Evolutionary conservation across 257 asterid species (phyloP).

Genomic region (Solanum bulbocastanum): DNA sequence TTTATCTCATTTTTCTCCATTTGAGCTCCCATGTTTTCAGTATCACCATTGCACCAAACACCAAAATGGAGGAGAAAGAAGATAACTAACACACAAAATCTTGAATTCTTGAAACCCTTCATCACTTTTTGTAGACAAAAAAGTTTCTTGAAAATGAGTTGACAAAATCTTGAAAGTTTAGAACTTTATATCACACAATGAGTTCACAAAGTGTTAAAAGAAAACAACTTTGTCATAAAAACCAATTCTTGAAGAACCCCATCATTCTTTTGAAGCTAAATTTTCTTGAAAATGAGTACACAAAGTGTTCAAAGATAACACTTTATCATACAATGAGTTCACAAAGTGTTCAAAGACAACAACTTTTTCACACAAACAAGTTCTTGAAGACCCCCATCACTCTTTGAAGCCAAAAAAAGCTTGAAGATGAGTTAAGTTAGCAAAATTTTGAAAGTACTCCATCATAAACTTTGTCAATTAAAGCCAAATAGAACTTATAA

Average conservation of each 20-base stretch:
- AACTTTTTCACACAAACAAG: background rate
- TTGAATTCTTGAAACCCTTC: slow-evolving; percentile 18
- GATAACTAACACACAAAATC: slow-evolving; percentile 12
- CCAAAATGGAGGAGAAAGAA: slow-evolving; percentile 14
- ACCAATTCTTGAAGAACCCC: slow-evolving; percentile 13
- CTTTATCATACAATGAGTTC: background rate
- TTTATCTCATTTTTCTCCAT: slow-evolving; percentile 62
- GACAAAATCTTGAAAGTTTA: background rate
- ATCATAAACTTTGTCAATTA: background rate
- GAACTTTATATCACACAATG: background rate
- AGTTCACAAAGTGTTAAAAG: background rate
- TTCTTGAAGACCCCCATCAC: slow-evolving; percentile 26
- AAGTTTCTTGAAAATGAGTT: background rate
- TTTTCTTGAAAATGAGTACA: background rate
- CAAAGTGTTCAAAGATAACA: background rate
- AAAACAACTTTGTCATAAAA: background rate
- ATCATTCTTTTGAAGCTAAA: slow-evolving; percentile 4
- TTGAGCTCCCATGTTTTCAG: slow-evolving; percentile 39
- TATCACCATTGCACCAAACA: slow-evolving; percentile 48
- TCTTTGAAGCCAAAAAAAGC: background rate
- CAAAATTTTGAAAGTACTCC: background rate
- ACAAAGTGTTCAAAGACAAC: background rate
- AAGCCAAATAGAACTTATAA: background rate
- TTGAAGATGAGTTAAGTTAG: background rate
- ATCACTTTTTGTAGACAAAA: background rate